Evolutionary conservation across 164 flowering plant genomes (phyloP).

Genomic region (Sedum album): DNA sequence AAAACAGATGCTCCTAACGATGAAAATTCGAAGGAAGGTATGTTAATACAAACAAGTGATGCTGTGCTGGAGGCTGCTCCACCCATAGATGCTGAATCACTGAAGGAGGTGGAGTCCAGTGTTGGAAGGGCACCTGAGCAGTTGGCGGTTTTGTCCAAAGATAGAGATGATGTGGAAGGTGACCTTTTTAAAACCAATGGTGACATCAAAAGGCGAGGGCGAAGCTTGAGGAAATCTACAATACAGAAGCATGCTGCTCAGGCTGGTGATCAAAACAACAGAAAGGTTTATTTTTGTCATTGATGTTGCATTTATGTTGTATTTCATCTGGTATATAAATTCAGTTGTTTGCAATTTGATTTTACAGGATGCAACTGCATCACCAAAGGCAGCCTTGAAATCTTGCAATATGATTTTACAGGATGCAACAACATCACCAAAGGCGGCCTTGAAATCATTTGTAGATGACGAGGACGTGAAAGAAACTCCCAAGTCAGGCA

Average conservation of each 20-base stretch:
- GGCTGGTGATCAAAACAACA: background rate
- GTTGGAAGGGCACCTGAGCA: background rate
- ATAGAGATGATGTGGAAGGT: background rate
- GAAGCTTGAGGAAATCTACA: background rate
- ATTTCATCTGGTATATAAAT: background rate
- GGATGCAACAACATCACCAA: constrained; percentile 26
- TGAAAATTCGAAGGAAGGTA: too few relatives aligned
- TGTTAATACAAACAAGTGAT: too few relatives aligned
- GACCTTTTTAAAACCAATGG: background rate
- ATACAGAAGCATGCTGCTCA: background rate
- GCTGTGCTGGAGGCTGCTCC: background rate
- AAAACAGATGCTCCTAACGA: too few relatives aligned
- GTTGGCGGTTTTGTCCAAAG: background rate
- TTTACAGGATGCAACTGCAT: constrained; percentile 23
- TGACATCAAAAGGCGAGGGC: background rate
- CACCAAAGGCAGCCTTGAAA: constrained; percentile 34
- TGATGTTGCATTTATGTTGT: background rate
- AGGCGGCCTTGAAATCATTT: constrained; percentile 29
- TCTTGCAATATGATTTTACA: constrained; percentile 8
- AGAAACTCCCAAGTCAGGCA: constrained; percentile 31
- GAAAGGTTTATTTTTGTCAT: background rate
- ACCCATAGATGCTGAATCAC: background rate
- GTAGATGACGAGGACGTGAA: constrained; percentile 24
- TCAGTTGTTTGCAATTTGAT: background rate
- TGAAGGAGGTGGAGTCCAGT: background rate